Percentiles rank a stretch among this genome's conserved stretches.
These are phyloP conservation scores for Macadamia integrifolia DNA, from an alignment of 164 flowering plant genomes.

Conservation along the genomic window DNA sequence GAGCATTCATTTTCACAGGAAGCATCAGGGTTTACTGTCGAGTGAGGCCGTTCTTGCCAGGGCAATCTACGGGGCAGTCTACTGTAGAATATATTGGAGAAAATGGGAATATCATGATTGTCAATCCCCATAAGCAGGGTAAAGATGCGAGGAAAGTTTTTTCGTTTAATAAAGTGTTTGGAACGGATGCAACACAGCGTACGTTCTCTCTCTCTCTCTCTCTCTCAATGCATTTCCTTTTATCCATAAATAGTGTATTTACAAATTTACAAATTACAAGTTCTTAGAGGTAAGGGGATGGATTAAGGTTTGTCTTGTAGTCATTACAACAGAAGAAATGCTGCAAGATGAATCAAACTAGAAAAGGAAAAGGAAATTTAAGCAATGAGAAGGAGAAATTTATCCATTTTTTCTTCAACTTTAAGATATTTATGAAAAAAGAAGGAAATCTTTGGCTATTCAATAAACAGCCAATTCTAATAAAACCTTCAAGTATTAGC, in stretches of 20 bases:
- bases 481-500: background rate
- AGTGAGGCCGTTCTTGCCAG: constrained; percentile 72
- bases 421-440: background rate
- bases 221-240: background rate
- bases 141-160: constrained; percentile 71
- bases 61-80: constrained; percentile 42
- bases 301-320: background rate
- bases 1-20: constrained; percentile 38
- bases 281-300: background rate
- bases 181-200: constrained; percentile 62
- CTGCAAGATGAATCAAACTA: background rate
- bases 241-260: background rate
- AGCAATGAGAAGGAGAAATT: background rate
- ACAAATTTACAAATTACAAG: no score
- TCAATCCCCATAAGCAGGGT: constrained; percentile 68
- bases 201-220: constrained; percentile 8
- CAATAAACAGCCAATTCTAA: background rate
- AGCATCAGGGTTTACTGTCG: constrained; percentile 82
- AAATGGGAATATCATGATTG: constrained; percentile 75
- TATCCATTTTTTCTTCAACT: background rate
- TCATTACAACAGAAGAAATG: background rate
- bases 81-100: constrained; percentile 84
- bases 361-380: background rate
- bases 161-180: constrained; percentile 73
- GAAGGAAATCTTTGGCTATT: background rate